Evolutionary conservation across 257 asterid genomes (phyloP), one percentile per base, ranked within the genome.

Genomic region (Perilla frutescens): DNA sequence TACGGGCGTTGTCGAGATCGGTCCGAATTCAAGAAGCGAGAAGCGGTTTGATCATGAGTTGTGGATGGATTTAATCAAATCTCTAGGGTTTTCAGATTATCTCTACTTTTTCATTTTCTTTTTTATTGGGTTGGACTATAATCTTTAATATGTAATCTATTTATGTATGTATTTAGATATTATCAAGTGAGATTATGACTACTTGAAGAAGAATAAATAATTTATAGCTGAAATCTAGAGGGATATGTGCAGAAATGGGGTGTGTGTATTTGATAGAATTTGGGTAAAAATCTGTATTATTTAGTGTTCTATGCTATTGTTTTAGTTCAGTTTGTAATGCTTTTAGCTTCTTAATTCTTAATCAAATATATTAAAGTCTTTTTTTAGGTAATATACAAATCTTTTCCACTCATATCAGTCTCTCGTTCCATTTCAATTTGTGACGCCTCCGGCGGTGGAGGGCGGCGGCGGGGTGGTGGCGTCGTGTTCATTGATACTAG

Each of bases 1-100:
- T 70, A 80, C 87, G 84, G 87, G 74, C 62, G 39, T 44, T 54
- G 8, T 6, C 73, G 78, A 53, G 68, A 31, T 64, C 62, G 45
- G 44, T 12, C 79, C 26, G 77, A 65, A 57, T n/a, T 34, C 59
- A 54, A 50, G 12, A 71, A 57, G 70, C 50, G 13, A 8, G 70
- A 57, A 69, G 75, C 59, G 39, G 50, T 62, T 43, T 66, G 56
- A 50, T 47, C 31, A 10, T n/a, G 37, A 45, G 40, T 5, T 11
- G 37, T 34, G 20, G 7, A 20, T 31, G 39, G 56, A 59, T 51
- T 48, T 41, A 49, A 45, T 65, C 39, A 13, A 54, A 29, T 65
- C 34, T 60, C 51, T 53, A 44, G 67, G 76, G 59, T 43, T 14
- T 44, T 3, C 48, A 40, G 49, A 31, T 20, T 13, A 13, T 56